Base-by-base conservation (phyloP, 2,329 filamentous ascomycete species). In the Claviceps capensis region DNA sequence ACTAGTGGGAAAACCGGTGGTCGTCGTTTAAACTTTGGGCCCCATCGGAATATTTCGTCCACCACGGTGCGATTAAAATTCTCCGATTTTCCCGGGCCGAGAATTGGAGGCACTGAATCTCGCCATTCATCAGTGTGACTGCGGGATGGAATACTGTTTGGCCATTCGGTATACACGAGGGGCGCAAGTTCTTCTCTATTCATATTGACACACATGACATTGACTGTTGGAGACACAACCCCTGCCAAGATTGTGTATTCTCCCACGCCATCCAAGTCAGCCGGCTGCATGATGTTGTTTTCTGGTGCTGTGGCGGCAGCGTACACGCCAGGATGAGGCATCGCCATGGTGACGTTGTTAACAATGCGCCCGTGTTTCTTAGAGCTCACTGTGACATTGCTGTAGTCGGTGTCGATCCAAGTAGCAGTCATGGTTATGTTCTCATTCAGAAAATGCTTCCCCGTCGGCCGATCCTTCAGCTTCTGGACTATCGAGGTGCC, bases 261-360 rank as follows among this genome's bases (percentile, higher is more conserved):
- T 11, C 85, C 86, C 8, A 86, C 73, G 0, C 84, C 85, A 1
- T 69, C 74, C 11, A 82, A 68, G 17, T 82, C 78, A 5, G 74
- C 71, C 0, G 87, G 86, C 58, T 91, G 86, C 8, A 86, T 65
- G 34, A 93, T 86, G 0, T 68, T 64, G 59, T 91, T 91, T 8
- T 67, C 63, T 0, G 72, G 66, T 57, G 83, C 71, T 9, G 71
- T 76, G 0, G 83, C 81, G 0, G 86, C 86, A 13, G 71, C 66
- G 37, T 85, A 80, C 0, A 93, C 74, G 0, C 83, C 70, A 4
- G 81, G 72, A 59, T 93, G 87, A 0, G 87, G 87, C 76, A 90
- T 83, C 0, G 85, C 85, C 57, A 90, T 72, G 0, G 83, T 86
- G 26, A 88, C 79, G 56, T 90, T 89, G 62, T 89, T 86, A 59